Conservation (phyloP, 306 rosid species). For the Lathyrus oleraceus region DNA sequence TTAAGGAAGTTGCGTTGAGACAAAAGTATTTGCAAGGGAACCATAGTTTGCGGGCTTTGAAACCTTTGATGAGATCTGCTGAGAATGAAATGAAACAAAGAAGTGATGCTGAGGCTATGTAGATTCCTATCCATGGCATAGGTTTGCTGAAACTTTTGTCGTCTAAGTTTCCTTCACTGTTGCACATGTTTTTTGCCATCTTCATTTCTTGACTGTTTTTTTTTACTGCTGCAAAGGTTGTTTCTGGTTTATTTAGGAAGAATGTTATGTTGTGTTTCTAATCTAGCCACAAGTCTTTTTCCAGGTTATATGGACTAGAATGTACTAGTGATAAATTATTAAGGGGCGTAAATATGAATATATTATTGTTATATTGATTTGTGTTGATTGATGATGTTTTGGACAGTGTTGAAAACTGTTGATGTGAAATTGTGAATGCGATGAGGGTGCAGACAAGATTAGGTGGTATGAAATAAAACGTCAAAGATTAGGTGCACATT, state of each 20-base stretch:
- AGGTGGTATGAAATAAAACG: no score
- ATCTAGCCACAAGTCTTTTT: not conserved
- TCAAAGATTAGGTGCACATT: no score
- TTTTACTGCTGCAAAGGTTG: not conserved
- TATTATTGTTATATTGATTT: not conserved
- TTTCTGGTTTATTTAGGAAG: no score
- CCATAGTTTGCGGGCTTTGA: constrained; percentile 65
- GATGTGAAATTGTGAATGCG: no score
- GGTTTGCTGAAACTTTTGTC: constrained; percentile 70
- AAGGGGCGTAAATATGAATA: not conserved
- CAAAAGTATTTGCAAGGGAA: constrained; percentile 74
- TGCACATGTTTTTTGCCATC: constrained; percentile 63
- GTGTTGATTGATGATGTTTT: no score
- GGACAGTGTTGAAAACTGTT: no score
- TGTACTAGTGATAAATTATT: no score
- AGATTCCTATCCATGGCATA: constrained; percentile 91
- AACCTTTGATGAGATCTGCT: constrained; percentile 57
- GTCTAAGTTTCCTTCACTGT: constrained; percentile 52
- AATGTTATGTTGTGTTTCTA: not conserved
- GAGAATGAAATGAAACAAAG: constrained; percentile 63
- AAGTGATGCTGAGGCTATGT: constrained; percentile 73
- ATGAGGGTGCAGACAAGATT: no score
- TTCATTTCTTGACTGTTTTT: constrained; percentile 11
- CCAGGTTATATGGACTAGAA: no score
- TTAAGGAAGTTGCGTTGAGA: constrained; percentile 76